Evolutionary conservation across 73 alveolate genomes (phyloP), one percentile per base, ranked within the genome.

Genomic region (Halteria grandinella): DNA sequence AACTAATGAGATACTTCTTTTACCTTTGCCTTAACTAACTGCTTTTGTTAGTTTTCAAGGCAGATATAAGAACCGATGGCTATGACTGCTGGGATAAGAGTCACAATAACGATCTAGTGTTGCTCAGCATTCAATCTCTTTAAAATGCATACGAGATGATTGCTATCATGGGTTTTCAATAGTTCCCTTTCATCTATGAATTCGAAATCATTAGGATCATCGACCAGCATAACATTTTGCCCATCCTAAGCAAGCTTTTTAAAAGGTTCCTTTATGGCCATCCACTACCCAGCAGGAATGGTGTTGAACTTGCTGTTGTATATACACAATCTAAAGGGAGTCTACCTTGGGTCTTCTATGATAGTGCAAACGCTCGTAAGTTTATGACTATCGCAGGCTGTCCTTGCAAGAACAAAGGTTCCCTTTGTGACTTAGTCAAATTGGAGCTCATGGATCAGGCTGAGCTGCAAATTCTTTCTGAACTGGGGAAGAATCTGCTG

Each of bases 141-240:
- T 48, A 48, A 12, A 12, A 48, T 48, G 7, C 32, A 10, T 48
- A 48, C 7, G 29, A 48, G 18, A 12, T 48, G 29, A 18, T 48
- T 17, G 10, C 18, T 10, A 12, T 7, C 7, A 7, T 8, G 60
- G 11, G 7, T 12, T 12, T 18, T 12, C 18, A 27, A 27, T 18
- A 48, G 11, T 48, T 48, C 11, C 7, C n/a, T n/a, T n/a, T n/a
- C n/a, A n/a, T n/a, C n/a, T n/a, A 48, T 12, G 29, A 48, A 48
- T 48, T 48, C 29, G 11, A 48, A 17, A 48, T 48, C 60, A 48
- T 48, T 48, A 18, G 60, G 60, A 48, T 48, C 29, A 48, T 48
- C 60, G 7, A 48, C 18, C 7, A 17, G 18, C 10, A 48, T 48
- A 11, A 48, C 18, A 48, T 48, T 48, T 48, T 12, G 18, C 7